These are phyloP conservation scores for Fistulinella prunicolor DNA, from an alignment of 768 basidiomycete species.

Conservation along the genomic window DNA sequence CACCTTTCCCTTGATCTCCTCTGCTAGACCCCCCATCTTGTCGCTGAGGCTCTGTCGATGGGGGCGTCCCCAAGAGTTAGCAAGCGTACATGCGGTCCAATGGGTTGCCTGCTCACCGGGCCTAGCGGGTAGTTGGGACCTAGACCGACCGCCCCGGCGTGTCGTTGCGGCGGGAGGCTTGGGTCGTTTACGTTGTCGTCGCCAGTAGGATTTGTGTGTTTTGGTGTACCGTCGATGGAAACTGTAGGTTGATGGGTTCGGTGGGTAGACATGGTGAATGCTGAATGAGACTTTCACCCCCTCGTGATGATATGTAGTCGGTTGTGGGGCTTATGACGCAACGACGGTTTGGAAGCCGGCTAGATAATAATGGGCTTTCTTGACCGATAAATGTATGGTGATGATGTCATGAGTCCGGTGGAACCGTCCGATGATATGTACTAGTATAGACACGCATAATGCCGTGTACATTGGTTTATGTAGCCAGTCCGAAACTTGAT, in stretches of 20 bases:
- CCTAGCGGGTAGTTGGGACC: constrained; percentile 35
- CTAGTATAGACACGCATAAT: no score
- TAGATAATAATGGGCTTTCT: no score
- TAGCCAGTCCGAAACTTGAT: no score
- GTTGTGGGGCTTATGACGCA: no score
- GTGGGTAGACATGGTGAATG: constrained; percentile 10
- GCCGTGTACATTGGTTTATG: no score
- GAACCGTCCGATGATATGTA: no score
- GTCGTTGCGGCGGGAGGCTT: constrained; percentile 36
- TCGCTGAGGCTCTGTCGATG: constrained; percentile 30
- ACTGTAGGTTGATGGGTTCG: constrained; percentile 19
- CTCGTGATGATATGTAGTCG: no score
- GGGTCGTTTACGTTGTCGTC: constrained; percentile 10
- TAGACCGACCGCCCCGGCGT: constrained; percentile 42
- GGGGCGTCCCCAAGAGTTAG: background rate
- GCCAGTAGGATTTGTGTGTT: background rate
- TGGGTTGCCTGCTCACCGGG: constrained; percentile 26
- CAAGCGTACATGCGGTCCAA: background rate
- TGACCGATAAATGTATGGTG: no score
- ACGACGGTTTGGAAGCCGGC: no score
- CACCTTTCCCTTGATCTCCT: constrained; percentile 41
- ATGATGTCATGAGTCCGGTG: no score
- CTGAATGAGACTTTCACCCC: no score
- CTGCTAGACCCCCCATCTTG: constrained; percentile 36
- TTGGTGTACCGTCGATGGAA: constrained; percentile 11